phyloP scores from a whole-genome alignment of 2,329 filamentous ascomycete species.

The Fusarium sarcochroum region DNA sequence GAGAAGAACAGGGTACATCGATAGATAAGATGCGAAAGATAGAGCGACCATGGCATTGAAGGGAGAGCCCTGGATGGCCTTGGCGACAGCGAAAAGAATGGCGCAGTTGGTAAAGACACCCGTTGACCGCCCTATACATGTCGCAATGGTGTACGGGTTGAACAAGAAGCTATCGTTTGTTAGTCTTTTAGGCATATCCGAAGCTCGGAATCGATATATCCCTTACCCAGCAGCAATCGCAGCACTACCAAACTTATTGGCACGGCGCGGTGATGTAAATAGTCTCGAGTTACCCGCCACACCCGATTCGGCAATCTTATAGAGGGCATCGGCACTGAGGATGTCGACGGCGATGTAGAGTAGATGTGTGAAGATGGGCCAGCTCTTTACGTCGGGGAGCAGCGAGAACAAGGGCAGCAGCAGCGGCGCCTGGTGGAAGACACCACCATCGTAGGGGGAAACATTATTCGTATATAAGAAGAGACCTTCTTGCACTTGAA shows the following conservation, averaged over 20 bases:
- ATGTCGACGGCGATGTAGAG: conserved; percentile 88
- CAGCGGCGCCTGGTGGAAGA: conserved; percentile 85
- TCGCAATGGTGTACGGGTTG: conserved; percentile 93
- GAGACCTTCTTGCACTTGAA: conserved; percentile 82
- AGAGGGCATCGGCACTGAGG: conserved; percentile 83
- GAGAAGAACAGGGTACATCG: conserved; percentile 90
- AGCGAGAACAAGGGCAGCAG: conserved; percentile 93
- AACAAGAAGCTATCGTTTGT: conserved; percentile 79
- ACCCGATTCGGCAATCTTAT: conserved; percentile 84
- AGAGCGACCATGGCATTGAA: conserved; percentile 86
- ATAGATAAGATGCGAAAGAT: conserved; percentile 89
- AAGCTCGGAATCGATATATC: conserved; percentile 5
- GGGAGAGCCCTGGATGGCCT: conserved; percentile 80
- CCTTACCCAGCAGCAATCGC: conserved; percentile 84
- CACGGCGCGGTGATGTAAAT: conserved; percentile 83
- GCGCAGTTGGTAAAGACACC: conserved; percentile 90
- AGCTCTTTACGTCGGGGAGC: conserved; percentile 77
- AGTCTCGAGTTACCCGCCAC: conserved; percentile 80
- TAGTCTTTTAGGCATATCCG: conserved; percentile 15
- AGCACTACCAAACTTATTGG: conserved; percentile 80
- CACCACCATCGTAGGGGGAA: conserved; percentile 96
- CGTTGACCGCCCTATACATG: conserved; percentile 90
- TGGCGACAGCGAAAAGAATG: conserved; percentile 85
- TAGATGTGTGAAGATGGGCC: conserved; percentile 81
- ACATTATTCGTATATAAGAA: conserved; percentile 97